phyloP scores from a whole-genome alignment of 2,329 filamentous ascomycete species.

The Claviceps quebecensis region DNA sequence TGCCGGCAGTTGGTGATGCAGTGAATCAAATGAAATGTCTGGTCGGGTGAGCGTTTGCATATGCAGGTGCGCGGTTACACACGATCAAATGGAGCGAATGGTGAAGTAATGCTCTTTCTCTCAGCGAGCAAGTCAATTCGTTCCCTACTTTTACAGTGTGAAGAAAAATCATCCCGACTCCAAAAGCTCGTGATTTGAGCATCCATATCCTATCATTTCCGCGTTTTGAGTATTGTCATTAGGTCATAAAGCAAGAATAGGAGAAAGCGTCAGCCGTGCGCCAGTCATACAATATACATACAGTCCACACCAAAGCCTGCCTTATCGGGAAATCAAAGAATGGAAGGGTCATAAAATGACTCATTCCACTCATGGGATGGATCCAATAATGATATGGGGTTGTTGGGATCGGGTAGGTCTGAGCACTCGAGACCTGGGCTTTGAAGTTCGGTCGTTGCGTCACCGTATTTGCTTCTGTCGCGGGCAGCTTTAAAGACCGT shows the following conservation, averaged over 20 bases:
- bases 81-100: background rate
- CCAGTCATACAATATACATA: slow-evolving; percentile 3
- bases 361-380: slow-evolving; percentile 18
- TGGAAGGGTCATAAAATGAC: slow-evolving; percentile 15
- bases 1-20: background rate
- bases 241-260: slow-evolving; percentile 15
- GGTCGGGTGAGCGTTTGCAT: background rate
- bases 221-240: slow-evolving; percentile 11
- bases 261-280: slow-evolving; percentile 1
- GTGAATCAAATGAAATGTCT: background rate
- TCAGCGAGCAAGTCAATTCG: background rate
- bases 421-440: slow-evolving; percentile 18
- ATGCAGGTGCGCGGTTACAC: background rate
- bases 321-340: slow-evolving; percentile 17
- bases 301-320: background rate
- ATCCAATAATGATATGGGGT: slow-evolving; percentile 14
- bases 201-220: background rate
- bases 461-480: slow-evolving; percentile 23
- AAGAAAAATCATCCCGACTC: background rate
- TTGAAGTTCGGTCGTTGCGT: slow-evolving; percentile 15
- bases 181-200: background rate
- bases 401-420: slow-evolving; percentile 11
- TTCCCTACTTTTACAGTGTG: slow-evolving; percentile 4
- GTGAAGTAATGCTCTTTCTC: background rate
- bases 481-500: slow-evolving; percentile 28